Evolutionary conservation across 2,329 filamentous ascomycete species (phyloP).

Genomic region (Aspergillus sp.): DNA sequence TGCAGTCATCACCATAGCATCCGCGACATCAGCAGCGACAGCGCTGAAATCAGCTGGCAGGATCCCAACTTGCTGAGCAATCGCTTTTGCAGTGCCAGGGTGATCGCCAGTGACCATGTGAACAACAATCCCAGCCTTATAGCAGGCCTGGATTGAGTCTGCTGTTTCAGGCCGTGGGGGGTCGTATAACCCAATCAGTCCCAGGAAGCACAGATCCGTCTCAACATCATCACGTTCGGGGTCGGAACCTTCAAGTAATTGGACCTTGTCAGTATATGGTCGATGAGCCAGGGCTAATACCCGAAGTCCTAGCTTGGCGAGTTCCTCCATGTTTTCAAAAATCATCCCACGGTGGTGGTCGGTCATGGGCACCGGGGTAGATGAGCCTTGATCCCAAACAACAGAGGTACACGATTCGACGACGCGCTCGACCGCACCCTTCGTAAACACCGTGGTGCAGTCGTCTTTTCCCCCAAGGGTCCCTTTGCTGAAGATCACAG

Average conservation of each 20-base stretch:
- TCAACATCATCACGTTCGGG: constrained; percentile 62
- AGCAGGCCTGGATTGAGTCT: constrained; percentile 67
- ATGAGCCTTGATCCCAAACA: constrained; percentile 34
- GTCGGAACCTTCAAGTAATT: constrained; percentile 16
- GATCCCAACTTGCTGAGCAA: constrained; percentile 79
- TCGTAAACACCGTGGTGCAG: constrained; percentile 39
- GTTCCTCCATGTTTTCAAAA: constrained; percentile 66
- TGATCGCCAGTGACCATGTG: constrained; percentile 87
- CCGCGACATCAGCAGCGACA: constrained; percentile 61
- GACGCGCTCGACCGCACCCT: constrained; percentile 66
- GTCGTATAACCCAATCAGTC: constrained; percentile 84
- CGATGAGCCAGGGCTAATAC: constrained; percentile 65
- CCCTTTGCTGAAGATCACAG: constrained; percentile 59
- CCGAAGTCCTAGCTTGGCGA: constrained; percentile 66
- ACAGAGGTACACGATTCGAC: constrained; percentile 61
- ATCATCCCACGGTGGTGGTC: constrained; percentile 57
- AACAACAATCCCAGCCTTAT: constrained; percentile 71
- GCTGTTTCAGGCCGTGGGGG: constrained; percentile 80
- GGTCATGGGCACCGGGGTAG: constrained; percentile 46
- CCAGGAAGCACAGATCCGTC: constrained; percentile 67
- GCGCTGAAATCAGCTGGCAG: constrained; percentile 63
- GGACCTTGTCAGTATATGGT: constrained; percentile 13
- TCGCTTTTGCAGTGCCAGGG: constrained; percentile 75
- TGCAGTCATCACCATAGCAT: constrained; percentile 71
- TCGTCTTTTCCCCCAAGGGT: neutral